phyloP scores from a whole-genome alignment of 306 rosid genomes.

The Hippophae tibetana region DNA sequence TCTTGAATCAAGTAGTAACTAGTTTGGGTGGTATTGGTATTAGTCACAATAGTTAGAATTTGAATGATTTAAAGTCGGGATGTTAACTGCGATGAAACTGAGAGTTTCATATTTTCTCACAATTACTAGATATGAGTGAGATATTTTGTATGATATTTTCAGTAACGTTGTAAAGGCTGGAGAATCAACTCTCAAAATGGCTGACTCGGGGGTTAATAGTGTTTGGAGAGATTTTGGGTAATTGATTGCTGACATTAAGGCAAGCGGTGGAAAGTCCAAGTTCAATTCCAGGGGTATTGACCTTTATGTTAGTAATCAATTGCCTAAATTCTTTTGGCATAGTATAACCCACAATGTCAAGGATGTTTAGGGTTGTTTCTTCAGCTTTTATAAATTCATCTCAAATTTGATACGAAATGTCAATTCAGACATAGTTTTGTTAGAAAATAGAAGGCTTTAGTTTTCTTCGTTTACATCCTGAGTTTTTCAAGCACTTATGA shows the following conservation, averaged over 20 bases:
- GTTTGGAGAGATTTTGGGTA: constrained; percentile 59
- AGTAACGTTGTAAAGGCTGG: constrained; percentile 92
- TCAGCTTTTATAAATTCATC: constrained; percentile 92
- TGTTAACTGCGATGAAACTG: not conserved
- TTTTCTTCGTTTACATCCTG: not conserved
- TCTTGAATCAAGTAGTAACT: no score
- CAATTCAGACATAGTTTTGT: constrained; percentile 56
- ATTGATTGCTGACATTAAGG: constrained; percentile 77
- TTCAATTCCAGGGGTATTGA: constrained; percentile 82
- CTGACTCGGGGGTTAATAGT: constrained; percentile 81
- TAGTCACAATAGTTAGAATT: no score
- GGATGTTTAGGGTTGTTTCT: constrained; percentile 91
- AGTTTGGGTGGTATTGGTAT: no score
- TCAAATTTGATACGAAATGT: constrained; percentile 71
- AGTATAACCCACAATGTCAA: constrained; percentile 84
- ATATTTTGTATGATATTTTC: constrained; percentile 73
- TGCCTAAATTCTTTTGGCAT: constrained; percentile 59
- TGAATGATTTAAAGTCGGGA: no score
- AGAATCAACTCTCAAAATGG: constrained; percentile 88
- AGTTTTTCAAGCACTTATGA: no score
- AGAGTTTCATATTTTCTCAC: constrained; percentile 7
- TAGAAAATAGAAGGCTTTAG: constrained; percentile 8
- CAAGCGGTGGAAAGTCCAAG: constrained; percentile 88
- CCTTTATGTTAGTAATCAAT: constrained; percentile 77
- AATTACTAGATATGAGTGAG: constrained; percentile 63